Conservation (phyloP, 2,329 filamentous ascomycete species). For the Hypoxylon rubiginosum region DNA sequence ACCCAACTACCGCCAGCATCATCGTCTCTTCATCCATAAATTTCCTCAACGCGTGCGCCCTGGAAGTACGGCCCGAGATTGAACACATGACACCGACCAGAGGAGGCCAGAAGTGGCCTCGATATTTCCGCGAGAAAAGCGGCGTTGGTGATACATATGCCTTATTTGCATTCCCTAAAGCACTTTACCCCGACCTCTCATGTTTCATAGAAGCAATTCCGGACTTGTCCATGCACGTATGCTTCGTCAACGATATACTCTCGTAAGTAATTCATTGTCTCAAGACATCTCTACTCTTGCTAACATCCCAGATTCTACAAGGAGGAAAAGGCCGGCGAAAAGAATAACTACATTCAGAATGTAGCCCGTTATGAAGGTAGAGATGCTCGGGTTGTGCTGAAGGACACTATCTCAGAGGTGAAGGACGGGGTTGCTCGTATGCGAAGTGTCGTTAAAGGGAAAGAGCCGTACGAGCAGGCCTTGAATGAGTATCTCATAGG, state of each 20-base stretch:
- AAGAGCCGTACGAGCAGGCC: conserved; percentile 39
- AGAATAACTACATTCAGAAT: conserved; percentile 47
- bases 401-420: conserved; percentile 37
- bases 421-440: conserved; percentile 38
- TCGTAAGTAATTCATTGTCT: conserved; percentile 40
- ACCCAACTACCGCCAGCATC: conserved; percentile 47
- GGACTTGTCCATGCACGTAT: conserved; percentile 48
- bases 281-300: background rate
- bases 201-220: conserved; percentile 48
- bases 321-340: conserved; percentile 48
- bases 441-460: conserved; percentile 36
- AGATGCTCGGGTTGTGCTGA: conserved; percentile 30
- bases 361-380: conserved; percentile 40
- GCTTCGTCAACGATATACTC: conserved; percentile 48
- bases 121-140: conserved; percentile 48
- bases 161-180: conserved; percentile 49
- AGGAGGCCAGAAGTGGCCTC: conserved; percentile 45
- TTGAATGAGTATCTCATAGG: conserved; percentile 48
- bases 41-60: conserved; percentile 48
- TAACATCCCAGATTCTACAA: conserved; percentile 47
- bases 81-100: conserved; percentile 36
- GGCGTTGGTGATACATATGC: conserved; percentile 48
- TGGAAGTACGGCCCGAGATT: conserved; percentile 43
- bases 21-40: conserved; percentile 49
- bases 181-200: conserved; percentile 46